Evolutionary conservation across 768 basidiomycete species (phyloP), one percentile per base, ranked within the genome.

Genomic region (Rhizopogon salebrosus): DNA sequence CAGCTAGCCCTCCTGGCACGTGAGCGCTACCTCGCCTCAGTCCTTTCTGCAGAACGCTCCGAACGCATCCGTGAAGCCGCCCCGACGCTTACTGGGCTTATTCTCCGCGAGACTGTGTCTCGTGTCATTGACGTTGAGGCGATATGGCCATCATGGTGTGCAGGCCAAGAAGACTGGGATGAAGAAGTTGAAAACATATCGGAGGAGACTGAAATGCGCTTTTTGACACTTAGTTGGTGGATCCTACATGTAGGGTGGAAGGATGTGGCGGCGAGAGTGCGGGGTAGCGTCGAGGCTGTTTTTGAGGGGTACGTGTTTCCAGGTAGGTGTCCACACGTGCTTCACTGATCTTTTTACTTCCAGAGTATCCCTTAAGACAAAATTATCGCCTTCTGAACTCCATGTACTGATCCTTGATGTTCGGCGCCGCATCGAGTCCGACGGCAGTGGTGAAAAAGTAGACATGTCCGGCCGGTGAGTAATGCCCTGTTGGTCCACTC

Each of bases 221-320:
- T 84, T 63, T 72, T 97, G 46, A 92, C 89, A 0, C 79, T 95
- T 60, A 89, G 85, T 36, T 98, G 93, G 92, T 95, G 93, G 92
- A 74, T 95, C 9, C 62, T 95, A 51, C 85, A 97, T 63, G 87
- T 92, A 3, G 93, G 95, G 0, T 95, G 94, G 93, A 89, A 86
- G 59, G 85, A 87, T 53, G 78, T 98, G 0, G 83, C 80, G 0
- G 82, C 83, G 57, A 73, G 89, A 36, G 88, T 94, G 0, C 71
- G 84, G 58, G 70, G 78, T 31, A 87, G 80, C 0, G 91, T 94
- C 0, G 85, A 91, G 60, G 85, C 86, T 53, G 90, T 89, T 0
- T 90, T 97, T 53, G 85, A 90, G 49, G 82, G 82, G 94, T 95
- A 54, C 58, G 89, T 72, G 13, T 9, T 24, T 66, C 3, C 10